Percentiles rank a stretch among this genome's conserved stretches.
Conservation (phyloP, 495 filamentous ascomycete genomes). For the Cercophora newfieldiana region DNA sequence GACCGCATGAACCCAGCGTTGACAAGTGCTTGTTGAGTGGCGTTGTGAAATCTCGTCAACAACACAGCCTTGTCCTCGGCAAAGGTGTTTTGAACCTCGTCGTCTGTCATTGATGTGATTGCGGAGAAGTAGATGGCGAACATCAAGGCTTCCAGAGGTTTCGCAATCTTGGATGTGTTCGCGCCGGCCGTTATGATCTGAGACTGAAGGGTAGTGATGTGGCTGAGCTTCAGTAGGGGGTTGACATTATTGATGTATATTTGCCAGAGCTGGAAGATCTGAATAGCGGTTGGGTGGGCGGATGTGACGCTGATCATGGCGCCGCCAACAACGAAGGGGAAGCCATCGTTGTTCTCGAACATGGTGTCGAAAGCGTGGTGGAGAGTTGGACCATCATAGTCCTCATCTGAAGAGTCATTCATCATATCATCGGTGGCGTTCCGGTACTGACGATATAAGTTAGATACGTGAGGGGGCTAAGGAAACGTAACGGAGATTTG, state of each 20-base stretch:
- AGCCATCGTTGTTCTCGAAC: slow-evolving; percentile 54
- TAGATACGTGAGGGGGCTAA: slow-evolving; percentile 2
- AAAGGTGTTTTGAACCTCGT: slow-evolving; percentile 52
- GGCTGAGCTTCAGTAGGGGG: slow-evolving; percentile 67
- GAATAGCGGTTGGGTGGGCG: slow-evolving; percentile 65
- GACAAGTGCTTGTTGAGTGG: slow-evolving; percentile 55
- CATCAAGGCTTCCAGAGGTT: slow-evolving; percentile 54
- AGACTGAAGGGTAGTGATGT: slow-evolving; percentile 61
- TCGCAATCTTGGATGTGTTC: slow-evolving; percentile 48
- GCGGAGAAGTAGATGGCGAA: slow-evolving; percentile 59
- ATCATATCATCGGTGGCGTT: slow-evolving; percentile 40
- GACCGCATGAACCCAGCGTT: slow-evolving; percentile 59
- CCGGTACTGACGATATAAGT: slow-evolving; percentile 40
- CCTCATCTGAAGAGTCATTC: slow-evolving; percentile 62
- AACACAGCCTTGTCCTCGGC: slow-evolving; percentile 46
- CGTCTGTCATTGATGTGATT: slow-evolving; percentile 52
- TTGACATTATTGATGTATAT: slow-evolving; percentile 69
- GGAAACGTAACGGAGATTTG: background rate
- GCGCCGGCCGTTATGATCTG: slow-evolving; percentile 52
- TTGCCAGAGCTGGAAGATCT: slow-evolving; percentile 76
- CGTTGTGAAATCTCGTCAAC: slow-evolving; percentile 50
- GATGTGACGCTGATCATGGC: slow-evolving; percentile 46
- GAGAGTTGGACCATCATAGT: slow-evolving; percentile 53
- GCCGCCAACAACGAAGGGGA: slow-evolving; percentile 59
- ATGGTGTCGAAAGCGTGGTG: slow-evolving; percentile 56